Evolutionary conservation across 805 yeast species (phyloP), one percentile per base, ranked within the genome.

Genomic region (Kazachstania viticola): DNA sequence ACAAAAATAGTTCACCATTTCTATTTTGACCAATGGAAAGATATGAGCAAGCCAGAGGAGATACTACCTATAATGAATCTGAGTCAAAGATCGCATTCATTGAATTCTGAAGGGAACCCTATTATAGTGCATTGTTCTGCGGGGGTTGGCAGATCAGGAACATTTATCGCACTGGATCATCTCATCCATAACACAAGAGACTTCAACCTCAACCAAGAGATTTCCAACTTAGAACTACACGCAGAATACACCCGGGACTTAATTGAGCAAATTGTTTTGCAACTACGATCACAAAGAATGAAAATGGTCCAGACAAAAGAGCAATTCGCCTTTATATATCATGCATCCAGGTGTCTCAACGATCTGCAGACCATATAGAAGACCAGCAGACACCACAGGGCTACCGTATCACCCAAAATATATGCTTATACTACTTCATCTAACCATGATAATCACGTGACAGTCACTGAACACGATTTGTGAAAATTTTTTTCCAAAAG

Each of bases 91-190:
- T 51, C 55, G 1, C 54, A 54, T 25, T 36, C 40, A 1, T 36
- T 60, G 17, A 55, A 55, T 28, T 38, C 44, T 6, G 25, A 33
- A 1, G 47, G 41, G 3, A 54, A 49, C 28, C 88, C 91, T 14
- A 64, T 76, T 2, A 60, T 85, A 27, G 81, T 80, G 14, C 98
- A 91, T 51, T 91, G 98, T 48, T 84, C 95, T 4, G 98, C 98
- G 0, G 98, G 98, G 1, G 88, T 94, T 38, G 98, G 98, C 3
- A 63, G 98, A 40, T 83, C 97, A 0, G 98, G 98, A 3, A 84
- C 95, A 1, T 81, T 77, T 48, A 72, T 83, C 37, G 73, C 87
- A 9, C 28, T 56, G 17, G 60, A 55, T 25, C 59, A 56, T 31
- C 17, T 56, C 17, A 36, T 52, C 17, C 56, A 48, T 33, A 46